Conservation (phyloP, 129 eudicot species). For the Centella asiatica region DNA sequence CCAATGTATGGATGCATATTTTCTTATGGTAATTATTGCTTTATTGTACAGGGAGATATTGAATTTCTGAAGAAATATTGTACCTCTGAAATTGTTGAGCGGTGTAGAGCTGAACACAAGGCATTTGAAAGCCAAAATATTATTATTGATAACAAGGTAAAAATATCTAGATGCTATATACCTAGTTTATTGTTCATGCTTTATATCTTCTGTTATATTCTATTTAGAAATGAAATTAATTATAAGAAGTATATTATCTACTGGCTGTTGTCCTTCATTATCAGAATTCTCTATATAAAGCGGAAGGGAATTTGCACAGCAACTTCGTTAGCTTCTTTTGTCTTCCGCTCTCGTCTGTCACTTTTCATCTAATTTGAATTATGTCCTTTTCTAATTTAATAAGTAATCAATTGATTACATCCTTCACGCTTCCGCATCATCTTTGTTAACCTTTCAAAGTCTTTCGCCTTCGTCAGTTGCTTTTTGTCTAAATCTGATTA, state of each 20-base stretch:
- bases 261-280: no score
- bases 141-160: constrained; percentile 84
- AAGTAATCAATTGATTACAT: no score
- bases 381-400: no score
- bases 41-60: constrained; percentile 55
- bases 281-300: no score
- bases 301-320: no score
- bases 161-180: background rate
- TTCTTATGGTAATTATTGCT: constrained; percentile 7
- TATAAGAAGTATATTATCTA: background rate
- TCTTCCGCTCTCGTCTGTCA: no score
- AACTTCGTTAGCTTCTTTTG: no score
- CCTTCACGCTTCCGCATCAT: no score
- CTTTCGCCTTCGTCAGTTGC: no score
- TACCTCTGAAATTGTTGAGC: constrained; percentile 63
- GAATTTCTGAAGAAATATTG: constrained; percentile 63
- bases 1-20: background rate
- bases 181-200: background rate
- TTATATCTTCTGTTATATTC: background rate
- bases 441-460: no score
- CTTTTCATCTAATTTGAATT: no score
- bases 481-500: no score
- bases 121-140: constrained; percentile 62
- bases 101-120: constrained; percentile 74
- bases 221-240: background rate